Evolutionary conservation across 169 alveolate genomes (phyloP).

Genomic region (Miamiensis avidus): DNA sequence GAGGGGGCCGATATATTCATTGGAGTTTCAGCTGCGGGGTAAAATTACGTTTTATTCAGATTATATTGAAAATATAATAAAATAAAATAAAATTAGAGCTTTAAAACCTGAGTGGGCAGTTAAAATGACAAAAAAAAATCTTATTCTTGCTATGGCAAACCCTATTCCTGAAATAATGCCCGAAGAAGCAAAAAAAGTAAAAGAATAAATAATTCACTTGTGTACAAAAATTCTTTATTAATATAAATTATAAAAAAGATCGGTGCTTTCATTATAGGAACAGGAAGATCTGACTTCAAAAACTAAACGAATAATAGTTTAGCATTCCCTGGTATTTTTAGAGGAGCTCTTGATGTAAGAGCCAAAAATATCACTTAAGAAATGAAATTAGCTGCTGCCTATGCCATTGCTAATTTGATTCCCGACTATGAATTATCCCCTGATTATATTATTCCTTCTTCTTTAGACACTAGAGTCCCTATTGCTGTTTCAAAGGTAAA

Average conservation of each 20-base stretch:
- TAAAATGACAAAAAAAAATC: constrained; percentile 56
- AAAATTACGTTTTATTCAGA: not conserved
- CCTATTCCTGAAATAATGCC: constrained; percentile 76
- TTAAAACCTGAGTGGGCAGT: constrained; percentile 51
- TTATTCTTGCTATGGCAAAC: constrained; percentile 72
- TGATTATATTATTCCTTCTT: constrained; percentile 51
- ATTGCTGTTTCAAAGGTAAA: constrained; percentile 42
- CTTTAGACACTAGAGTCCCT: constrained; percentile 56
- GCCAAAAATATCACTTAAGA: constrained; percentile 55
- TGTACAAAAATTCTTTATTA: not conserved
- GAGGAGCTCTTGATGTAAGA: constrained; percentile 72
- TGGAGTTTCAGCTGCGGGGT: constrained; percentile 62
- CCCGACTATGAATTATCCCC: constrained; percentile 29
- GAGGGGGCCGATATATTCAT: constrained; percentile 64
- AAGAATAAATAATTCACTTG: no score
- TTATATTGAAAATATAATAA: constrained; percentile 4
- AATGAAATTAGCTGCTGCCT: constrained; percentile 74
- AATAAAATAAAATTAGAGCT: no score
- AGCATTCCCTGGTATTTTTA: constrained; percentile 72
- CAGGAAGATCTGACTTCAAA: constrained; percentile 78
- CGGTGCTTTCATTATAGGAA: constrained; percentile 60
- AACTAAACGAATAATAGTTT: constrained; percentile 70
- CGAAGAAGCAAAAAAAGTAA: constrained; percentile 56
- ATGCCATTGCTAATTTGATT: constrained; percentile 41
- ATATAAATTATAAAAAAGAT: not conserved